Evolutionary conservation across 2,329 filamentous ascomycete species (phyloP).

Genomic region (Aspergillus sp.): DNA sequence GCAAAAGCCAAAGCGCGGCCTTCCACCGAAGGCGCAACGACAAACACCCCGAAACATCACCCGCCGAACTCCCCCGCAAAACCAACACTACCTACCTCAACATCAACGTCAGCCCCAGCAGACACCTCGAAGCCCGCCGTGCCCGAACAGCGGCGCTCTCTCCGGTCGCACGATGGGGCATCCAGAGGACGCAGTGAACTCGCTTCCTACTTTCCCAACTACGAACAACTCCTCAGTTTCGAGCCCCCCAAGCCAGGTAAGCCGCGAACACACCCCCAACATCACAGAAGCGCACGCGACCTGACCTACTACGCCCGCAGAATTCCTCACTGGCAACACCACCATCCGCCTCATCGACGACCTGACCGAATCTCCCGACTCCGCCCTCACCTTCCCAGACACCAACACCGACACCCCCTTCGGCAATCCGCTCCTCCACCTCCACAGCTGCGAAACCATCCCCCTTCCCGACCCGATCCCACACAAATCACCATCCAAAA

Average conservation of each 20-base stretch:
- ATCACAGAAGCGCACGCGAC: not conserved
- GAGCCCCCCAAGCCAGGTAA: slow-evolving; percentile 74
- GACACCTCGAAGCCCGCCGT: not conserved
- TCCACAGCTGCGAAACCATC: slow-evolving; percentile 38
- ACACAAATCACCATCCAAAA: slow-evolving; percentile 15
- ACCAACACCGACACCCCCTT: slow-evolving; percentile 26
- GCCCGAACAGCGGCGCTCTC: slow-evolving; percentile 58
- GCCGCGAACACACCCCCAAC: slow-evolving; percentile 3
- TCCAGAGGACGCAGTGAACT: slow-evolving; percentile 88
- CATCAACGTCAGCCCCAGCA: not conserved
- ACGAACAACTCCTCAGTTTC: slow-evolving; percentile 90
- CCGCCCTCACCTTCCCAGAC: slow-evolving; percentile 17
- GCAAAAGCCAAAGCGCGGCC: not conserved
- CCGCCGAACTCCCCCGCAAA: not conserved
- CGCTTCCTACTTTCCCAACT: slow-evolving; percentile 86
- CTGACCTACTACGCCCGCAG: slow-evolving; percentile 45
- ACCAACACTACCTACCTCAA: not conserved
- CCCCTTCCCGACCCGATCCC: slow-evolving; percentile 13
- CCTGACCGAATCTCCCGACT: slow-evolving; percentile 33
- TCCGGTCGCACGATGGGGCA: slow-evolving; percentile 80
- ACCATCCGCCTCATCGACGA: slow-evolving; percentile 70
- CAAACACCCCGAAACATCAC: not conserved
- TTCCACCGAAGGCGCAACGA: not conserved
- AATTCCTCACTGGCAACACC: slow-evolving; percentile 70
- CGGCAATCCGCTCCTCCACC: slow-evolving; percentile 36